phyloP scores from a whole-genome alignment of 352 stramenopile genomes.

The Pythium apleroticum region DNA sequence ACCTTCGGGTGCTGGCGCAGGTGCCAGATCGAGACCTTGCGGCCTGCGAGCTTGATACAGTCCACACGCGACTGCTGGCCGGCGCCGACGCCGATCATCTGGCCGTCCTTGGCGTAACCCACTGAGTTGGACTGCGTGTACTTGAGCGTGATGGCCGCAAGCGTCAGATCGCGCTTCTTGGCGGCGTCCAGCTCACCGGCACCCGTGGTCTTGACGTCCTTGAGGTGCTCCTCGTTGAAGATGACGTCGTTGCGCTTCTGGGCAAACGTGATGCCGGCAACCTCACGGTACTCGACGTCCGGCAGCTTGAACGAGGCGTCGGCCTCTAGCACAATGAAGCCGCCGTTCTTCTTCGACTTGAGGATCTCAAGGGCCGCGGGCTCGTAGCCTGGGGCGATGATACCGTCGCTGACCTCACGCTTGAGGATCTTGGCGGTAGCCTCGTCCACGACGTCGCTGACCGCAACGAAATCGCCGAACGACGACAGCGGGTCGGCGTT shows the following conservation, averaged over 20 bases:
- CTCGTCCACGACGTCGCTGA: constrained; percentile 98
- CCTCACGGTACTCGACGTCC: constrained; percentile 96
- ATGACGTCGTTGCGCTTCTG: constrained; percentile 98
- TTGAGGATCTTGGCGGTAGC: constrained; percentile 98
- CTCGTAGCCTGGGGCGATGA: constrained; percentile 99
- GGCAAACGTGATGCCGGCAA: constrained; percentile 97
- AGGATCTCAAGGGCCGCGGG: constrained; percentile 97
- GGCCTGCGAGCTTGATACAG: constrained; percentile 98
- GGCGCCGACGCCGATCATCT: constrained; percentile 99
- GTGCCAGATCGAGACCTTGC: constrained; percentile 98
- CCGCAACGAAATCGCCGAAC: constrained; percentile 99
- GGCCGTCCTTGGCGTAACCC: constrained; percentile 98
- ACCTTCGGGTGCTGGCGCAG: constrained; percentile 98
- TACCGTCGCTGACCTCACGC: constrained; percentile 98
- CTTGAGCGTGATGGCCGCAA: constrained; percentile 99
- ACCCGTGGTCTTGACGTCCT: constrained; percentile 90
- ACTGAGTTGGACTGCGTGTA: constrained; percentile 99
- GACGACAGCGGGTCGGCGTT: constrained; percentile 99
- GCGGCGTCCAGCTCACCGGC: constrained; percentile 84
- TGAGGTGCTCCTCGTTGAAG: constrained; percentile 93
- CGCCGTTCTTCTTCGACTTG: constrained; percentile 98
- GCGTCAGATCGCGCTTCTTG: constrained; percentile 96
- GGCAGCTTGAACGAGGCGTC: constrained; percentile 92
- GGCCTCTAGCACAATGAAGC: constrained; percentile 98
- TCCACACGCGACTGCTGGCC: constrained; percentile 99